Conservation (phyloP, 164 flowering plant genomes). For the Aristolochia contorta region DNA sequence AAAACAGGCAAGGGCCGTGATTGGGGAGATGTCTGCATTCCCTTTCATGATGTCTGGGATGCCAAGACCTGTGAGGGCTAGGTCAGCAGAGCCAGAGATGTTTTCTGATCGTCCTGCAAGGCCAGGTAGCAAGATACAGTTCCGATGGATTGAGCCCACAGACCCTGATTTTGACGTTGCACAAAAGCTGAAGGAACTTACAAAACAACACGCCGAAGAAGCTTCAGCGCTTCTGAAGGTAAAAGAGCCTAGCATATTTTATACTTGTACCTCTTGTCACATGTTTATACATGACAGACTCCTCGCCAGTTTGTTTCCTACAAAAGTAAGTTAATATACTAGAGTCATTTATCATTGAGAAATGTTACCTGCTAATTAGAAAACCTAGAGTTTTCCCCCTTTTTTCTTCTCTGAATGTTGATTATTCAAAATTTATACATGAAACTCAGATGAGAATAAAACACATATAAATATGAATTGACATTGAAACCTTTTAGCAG, state of each 20-base stretch:
- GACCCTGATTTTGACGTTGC: conserved; percentile 63
- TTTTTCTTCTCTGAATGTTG: no score
- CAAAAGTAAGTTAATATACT: no score
- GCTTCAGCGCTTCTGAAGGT: conserved; percentile 44
- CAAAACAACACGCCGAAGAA: conserved; percentile 41
- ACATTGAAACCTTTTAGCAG: no score
- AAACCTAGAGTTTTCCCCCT: no score
- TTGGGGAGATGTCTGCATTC: conserved; percentile 12
- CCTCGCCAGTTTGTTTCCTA: no score
- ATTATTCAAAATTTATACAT: no score
- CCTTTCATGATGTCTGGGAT: conserved; percentile 82
- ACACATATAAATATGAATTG: no score
- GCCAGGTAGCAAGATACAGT: conserved; percentile 38
- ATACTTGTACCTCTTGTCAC: no score
- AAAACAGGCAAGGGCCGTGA: conserved; percentile 29
- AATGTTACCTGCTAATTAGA: no score
- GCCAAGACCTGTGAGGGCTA: conserved; percentile 80
- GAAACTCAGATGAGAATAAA: no score
- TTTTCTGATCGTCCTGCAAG: conserved; percentile 53
- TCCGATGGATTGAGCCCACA: conserved; percentile 48
- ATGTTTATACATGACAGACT: no score
- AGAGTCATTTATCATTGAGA: no score
- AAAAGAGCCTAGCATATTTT: not conserved
- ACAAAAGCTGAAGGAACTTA: conserved; percentile 32
- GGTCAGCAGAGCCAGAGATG: conserved; percentile 45